Evolutionary conservation across 805 yeast species (phyloP).

Genomic region (Candida coquimbonensis): DNA sequence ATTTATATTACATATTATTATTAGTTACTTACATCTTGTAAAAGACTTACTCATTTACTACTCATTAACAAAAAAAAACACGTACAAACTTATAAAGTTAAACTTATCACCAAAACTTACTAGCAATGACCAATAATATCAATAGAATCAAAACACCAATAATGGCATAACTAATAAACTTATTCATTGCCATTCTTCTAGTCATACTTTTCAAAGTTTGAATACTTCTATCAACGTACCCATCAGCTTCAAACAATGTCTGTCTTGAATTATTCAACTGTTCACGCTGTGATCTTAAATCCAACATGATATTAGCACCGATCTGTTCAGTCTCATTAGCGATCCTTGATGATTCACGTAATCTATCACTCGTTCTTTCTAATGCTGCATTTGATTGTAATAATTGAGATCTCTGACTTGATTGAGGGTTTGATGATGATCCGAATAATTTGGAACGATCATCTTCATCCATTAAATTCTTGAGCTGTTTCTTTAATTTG

Average conservation of each 20-base stretch:
- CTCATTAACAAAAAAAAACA: not conserved
- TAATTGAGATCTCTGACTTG: constrained; percentile 67
- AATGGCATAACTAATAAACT: constrained; percentile 83
- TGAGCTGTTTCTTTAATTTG: constrained; percentile 47
- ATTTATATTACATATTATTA: not conserved
- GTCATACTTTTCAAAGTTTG: constrained; percentile 88
- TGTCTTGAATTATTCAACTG: constrained; percentile 82
- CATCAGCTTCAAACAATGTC: constrained; percentile 83
- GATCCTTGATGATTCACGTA: constrained; percentile 80
- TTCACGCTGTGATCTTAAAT: constrained; percentile 87
- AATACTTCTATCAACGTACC: constrained; percentile 83
- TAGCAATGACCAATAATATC: constrained; percentile 74
- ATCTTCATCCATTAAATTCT: constrained; percentile 55
- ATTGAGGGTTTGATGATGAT: constrained; percentile 31
- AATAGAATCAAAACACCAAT: constrained; percentile 79
- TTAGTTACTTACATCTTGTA: not conserved
- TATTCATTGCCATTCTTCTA: constrained; percentile 85
- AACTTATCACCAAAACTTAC: constrained; percentile 39
- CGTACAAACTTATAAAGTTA: too few relatives aligned
- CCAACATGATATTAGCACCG: constrained; percentile 85
- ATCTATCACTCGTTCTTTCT: constrained; percentile 75
- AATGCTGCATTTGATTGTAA: constrained; percentile 71
- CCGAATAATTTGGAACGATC: constrained; percentile 75
- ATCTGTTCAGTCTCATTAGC: constrained; percentile 90
- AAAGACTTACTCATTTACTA: not conserved